Evolutionary conservation across 2,329 filamentous ascomycete species (phyloP).

Genomic region (Cladobotryum mycophilum): DNA sequence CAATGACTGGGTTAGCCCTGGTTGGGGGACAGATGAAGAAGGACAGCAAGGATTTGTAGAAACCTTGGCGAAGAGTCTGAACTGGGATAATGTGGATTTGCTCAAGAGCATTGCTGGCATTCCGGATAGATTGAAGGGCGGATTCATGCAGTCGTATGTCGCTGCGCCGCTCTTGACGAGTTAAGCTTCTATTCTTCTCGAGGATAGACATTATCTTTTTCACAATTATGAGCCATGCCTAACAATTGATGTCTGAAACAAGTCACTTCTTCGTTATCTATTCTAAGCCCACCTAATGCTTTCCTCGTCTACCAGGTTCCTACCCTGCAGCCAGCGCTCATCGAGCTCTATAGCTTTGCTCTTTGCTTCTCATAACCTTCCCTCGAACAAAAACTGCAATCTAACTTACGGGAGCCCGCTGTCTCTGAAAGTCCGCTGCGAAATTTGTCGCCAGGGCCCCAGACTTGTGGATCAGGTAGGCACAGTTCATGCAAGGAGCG

Average conservation of each 20-base stretch:
- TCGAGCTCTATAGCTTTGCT: too few relatives aligned
- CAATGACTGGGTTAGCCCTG: neutral
- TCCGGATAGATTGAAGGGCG: slow-evolving; percentile 1
- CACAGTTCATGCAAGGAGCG: neutral
- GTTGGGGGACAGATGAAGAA: neutral
- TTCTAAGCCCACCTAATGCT: too few relatives aligned
- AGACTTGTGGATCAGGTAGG: neutral
- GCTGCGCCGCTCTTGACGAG: slow-evolving; percentile 5
- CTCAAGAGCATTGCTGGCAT: slow-evolving; percentile 4
- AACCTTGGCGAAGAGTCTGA: neutral
- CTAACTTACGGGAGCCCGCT: too few relatives aligned
- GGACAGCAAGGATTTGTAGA: slow-evolving; percentile 2
- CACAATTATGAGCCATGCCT: too few relatives aligned
- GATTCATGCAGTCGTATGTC: slow-evolving; percentile 3
- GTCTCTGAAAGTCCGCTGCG: neutral
- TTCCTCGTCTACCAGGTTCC: too few relatives aligned
- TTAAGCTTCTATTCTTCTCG: too few relatives aligned
- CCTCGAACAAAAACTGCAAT: too few relatives aligned
- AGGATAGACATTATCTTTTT: too few relatives aligned
- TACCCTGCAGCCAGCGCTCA: too few relatives aligned
- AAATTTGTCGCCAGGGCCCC: neutral
- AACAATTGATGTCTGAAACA: too few relatives aligned
- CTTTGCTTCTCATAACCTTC: too few relatives aligned
- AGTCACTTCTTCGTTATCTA: too few relatives aligned
- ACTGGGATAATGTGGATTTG: neutral